Base-by-base conservation (phyloP, 441 rosid species). In the Brassica balearica region DNA sequence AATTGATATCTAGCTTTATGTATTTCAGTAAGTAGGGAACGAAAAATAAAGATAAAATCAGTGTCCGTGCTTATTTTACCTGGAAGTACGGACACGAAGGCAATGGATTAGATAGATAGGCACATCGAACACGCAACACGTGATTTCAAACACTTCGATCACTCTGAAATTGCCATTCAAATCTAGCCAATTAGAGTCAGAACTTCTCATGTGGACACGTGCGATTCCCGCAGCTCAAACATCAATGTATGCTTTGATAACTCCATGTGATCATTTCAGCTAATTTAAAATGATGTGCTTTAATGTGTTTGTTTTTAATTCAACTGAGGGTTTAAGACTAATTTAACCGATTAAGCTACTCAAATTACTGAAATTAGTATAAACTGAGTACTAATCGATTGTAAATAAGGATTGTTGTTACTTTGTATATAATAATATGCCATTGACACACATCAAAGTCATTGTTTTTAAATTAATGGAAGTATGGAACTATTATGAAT, bases 221-320 rank as follows among this genome's bases (percentile, higher is more conserved):
- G 77, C 74, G 11, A 73, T 12, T 65, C 71, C 77, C 55, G 59
- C 17, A 74, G 86, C 83, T 81, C 89, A 65, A 73, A 83, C 67
- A 71, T 77, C 88, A 65, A 76, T 67, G 85, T 22, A 75, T 68
- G 29, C 65, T 7, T 8, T 70, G 41, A 71, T 51, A 63, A 48
- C 76, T 64, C 79, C 78, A 85, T 78, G 87, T 84, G 85, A 65
- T 59, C 75, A 64, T 15, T 80, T 63, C 29, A 73, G 14, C 67
- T 17, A 7, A 53, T 77, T 22, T 6, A 14, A 56, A n/a, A 34
- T 53, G 12, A 48, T 63, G 15, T 27, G 14, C 11, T 10, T 15
- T 62, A 14, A 15, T 29, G 11, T 60, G 0, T 71, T 4, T 48
- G 14, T 48, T 48, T 12, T 22, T n/a, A 29, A 19, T 68, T 17